Evolutionary conservation across 768 basidiomycete genomes (phyloP).

Genomic region (Crepidotus variabilis): DNA sequence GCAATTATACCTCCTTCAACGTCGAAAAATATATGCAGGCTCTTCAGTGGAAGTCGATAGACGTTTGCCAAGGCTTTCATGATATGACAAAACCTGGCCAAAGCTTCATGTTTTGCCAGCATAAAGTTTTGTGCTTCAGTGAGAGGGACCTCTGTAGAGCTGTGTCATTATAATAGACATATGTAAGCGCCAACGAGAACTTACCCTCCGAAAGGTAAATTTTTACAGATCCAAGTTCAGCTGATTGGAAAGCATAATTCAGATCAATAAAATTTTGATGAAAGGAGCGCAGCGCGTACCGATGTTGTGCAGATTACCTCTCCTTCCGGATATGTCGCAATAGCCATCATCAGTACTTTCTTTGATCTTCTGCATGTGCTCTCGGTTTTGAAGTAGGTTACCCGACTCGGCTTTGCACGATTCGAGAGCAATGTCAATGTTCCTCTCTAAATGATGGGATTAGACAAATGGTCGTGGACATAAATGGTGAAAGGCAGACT

Average conservation of each 20-base stretch:
- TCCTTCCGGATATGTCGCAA: constrained; percentile 70
- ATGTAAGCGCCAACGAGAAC: background rate
- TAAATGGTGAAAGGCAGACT: constrained; percentile 24
- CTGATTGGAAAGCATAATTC: constrained; percentile 26
- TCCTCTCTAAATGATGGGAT: constrained; percentile 39
- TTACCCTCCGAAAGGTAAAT: constrained; percentile 63
- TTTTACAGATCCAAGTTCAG: constrained; percentile 57
- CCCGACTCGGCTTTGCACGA: constrained; percentile 70
- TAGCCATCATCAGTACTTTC: constrained; percentile 80
- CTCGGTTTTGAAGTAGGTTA: constrained; percentile 56
- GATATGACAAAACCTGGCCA: constrained; percentile 72
- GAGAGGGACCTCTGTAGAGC: constrained; percentile 51
- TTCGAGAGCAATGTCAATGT: constrained; percentile 67
- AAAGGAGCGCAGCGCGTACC: constrained; percentile 34
- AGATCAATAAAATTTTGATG: background rate
- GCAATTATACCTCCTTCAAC: constrained; percentile 78
- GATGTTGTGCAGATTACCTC: constrained; percentile 55
- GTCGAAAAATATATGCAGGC: constrained; percentile 88
- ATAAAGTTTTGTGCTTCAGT: constrained; percentile 40
- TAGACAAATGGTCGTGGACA: background rate
- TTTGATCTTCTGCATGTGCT: constrained; percentile 67
- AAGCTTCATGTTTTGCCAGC: constrained; percentile 44
- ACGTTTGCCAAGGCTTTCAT: constrained; percentile 62
- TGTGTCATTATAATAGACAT: background rate
- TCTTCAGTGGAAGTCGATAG: constrained; percentile 69